A percentile compares a stretch with the other conserved stretches of the same genome.
Evolutionary conservation across 1,284 basidiomycete species (phyloP).

Genomic region (Heterobasidion irregulare): DNA sequence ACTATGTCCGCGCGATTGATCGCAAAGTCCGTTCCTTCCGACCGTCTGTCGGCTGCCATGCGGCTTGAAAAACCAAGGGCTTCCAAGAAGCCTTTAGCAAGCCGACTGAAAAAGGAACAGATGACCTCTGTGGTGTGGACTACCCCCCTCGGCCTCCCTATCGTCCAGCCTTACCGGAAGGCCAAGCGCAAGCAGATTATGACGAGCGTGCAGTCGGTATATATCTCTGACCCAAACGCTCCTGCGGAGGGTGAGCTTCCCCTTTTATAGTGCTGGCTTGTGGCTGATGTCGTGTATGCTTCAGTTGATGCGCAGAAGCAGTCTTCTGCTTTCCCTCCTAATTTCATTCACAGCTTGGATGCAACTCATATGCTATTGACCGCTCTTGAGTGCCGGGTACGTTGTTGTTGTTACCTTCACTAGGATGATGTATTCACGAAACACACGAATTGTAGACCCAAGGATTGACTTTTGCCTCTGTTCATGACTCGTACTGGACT

Average conservation of each 20-base stretch:
- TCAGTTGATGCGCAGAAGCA: conserved; percentile 83
- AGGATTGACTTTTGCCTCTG: conserved; percentile 83
- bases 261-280: neutral
- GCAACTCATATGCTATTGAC: conserved; percentile 99
- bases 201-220: conserved; percentile 89
- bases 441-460: conserved; percentile 37
- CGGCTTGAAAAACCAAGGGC: conserved; percentile 16
- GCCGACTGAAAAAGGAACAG: conserved; percentile 70
- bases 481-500: conserved; percentile 99
- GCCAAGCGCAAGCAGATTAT: conserved; percentile 74
- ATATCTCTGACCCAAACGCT: conserved; percentile 82
- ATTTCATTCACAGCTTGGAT: conserved; percentile 97
- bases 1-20: conserved; percentile 79
- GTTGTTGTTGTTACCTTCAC: conserved; percentile 16
- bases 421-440: neutral
- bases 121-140: conserved; percentile 99
- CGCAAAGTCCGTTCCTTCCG: conserved; percentile 78
- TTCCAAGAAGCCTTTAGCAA: conserved; percentile 8
- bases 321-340: conserved; percentile 95
- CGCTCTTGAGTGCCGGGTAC: conserved; percentile 81
- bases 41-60: conserved; percentile 55
- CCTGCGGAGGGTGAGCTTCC: conserved; percentile 54
- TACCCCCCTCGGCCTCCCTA: conserved; percentile 87
- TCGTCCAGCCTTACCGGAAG: conserved; percentile 96
- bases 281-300: neutral